Percentiles rank a stretch among this genome's conserved stretches.
These are phyloP conservation scores for Fusarium paranaense DNA, from an alignment of 2,329 filamentous ascomycete genomes.

Conservation along the genomic window DNA sequence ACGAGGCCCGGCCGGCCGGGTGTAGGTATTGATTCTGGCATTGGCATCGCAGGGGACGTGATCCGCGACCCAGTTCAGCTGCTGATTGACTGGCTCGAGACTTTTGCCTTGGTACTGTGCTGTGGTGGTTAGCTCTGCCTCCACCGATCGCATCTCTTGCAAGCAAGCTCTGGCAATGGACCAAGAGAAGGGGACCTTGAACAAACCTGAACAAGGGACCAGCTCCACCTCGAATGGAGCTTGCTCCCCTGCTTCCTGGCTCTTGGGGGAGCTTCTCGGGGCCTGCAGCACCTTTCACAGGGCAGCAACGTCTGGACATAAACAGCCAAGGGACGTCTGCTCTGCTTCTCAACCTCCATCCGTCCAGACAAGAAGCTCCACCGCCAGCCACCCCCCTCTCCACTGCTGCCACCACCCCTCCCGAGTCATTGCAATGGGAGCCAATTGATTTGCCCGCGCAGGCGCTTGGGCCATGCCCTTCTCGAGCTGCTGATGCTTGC, in stretches of 20 bases:
- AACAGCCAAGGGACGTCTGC: slow-evolving; percentile 16
- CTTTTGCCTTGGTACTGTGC: background rate
- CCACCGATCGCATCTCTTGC: slow-evolving; percentile 18
- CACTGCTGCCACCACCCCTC: slow-evolving; percentile 38
- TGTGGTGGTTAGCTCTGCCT: background rate
- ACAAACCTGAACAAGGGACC: slow-evolving; percentile 38
- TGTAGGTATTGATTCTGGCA: background rate
- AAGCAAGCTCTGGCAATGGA: slow-evolving; percentile 3
- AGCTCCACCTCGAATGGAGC: slow-evolving; percentile 42
- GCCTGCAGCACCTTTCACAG: slow-evolving; percentile 36
- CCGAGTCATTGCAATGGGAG: slow-evolving; percentile 47
- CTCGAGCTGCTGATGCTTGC: slow-evolving; percentile 40
- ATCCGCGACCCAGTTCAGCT: background rate
- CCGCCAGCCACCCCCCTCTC: slow-evolving; percentile 36
- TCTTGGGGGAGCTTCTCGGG: slow-evolving; percentile 38
- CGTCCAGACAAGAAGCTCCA: slow-evolving; percentile 33
- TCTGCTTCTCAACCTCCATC: slow-evolving; percentile 31
- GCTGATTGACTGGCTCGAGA: background rate
- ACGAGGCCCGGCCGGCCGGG: slow-evolving; percentile 10
- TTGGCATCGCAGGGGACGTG: background rate
- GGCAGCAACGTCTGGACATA: slow-evolving; percentile 18
- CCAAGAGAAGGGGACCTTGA: slow-evolving; percentile 37
- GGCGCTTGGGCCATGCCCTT: slow-evolving; percentile 41
- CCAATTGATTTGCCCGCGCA: slow-evolving; percentile 45
- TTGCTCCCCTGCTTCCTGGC: slow-evolving; percentile 39